A percentile compares a stretch with the other conserved stretches of the same genome.
phyloP scores from a whole-genome alignment of 1,139 yeast genomes.

The Pichia cactophila region DNA sequence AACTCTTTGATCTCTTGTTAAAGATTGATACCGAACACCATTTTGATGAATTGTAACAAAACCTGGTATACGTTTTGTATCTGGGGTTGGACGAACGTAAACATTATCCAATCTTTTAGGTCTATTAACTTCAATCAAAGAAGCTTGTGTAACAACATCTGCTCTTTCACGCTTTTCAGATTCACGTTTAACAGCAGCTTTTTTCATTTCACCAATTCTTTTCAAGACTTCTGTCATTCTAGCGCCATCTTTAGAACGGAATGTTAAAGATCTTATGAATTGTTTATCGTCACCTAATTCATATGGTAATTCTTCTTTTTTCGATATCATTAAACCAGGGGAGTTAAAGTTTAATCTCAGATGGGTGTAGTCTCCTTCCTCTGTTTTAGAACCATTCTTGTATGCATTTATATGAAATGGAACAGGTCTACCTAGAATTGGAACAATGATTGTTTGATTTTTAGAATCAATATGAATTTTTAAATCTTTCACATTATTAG shows the following conservation, averaged over 20 bases:
- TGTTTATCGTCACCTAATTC: constrained; percentile 83
- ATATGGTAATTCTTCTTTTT: constrained; percentile 76
- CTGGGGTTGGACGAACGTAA: constrained; percentile 92
- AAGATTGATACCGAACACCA: constrained; percentile 88
- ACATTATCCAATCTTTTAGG: constrained; percentile 84
- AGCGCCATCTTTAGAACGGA: constrained; percentile 85
- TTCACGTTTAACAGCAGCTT: constrained; percentile 85
- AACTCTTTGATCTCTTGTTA: constrained; percentile 77
- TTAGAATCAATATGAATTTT: constrained; percentile 83
- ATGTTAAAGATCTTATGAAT: constrained; percentile 79
- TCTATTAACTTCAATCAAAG: constrained; percentile 71
- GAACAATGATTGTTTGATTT: constrained; percentile 81
- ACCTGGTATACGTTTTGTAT: constrained; percentile 91
- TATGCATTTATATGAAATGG: constrained; percentile 94
- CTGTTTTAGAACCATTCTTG: constrained; percentile 91
- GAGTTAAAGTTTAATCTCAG: constrained; percentile 86
- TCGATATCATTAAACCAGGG: constrained; percentile 59
- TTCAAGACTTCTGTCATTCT: constrained; percentile 88
- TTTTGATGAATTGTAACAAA: constrained; percentile 88
- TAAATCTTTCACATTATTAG: constrained; percentile 72
- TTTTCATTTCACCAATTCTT: constrained; percentile 87
- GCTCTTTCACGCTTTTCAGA: constrained; percentile 87
- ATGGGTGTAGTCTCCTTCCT: constrained; percentile 92
- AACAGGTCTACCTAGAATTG: constrained; percentile 93
- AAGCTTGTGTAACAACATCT: constrained; percentile 91